A percentile compares a stretch with the other conserved stretches of the same genome.
These are phyloP conservation scores for Coprinellus micaceus DNA, from an alignment of 768 basidiomycete species.

Conservation along the genomic window DNA sequence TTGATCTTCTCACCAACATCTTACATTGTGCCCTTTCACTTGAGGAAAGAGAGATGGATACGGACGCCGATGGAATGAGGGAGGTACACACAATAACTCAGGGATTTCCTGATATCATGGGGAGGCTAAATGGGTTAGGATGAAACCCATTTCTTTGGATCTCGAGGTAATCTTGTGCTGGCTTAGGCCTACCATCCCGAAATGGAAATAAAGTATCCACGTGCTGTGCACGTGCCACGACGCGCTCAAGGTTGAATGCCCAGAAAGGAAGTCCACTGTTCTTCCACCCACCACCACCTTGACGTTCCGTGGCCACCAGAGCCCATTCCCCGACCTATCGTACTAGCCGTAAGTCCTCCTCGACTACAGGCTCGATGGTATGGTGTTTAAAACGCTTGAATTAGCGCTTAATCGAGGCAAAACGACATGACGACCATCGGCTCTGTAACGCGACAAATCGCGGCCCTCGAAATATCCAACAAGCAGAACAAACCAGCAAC, in stretches of 20 bases:
- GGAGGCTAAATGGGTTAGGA: no score
- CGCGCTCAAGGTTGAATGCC: not conserved
- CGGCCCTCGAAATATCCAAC: conserved; percentile 63
- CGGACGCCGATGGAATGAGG: no score
- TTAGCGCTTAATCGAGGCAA: not conserved
- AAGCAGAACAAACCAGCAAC: conserved; percentile 27
- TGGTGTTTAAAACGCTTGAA: not conserved
- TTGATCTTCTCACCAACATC: no score
- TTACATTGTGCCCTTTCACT: no score
- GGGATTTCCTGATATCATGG: no score
- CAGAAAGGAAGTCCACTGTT: not conserved
- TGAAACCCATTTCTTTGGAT: no score
- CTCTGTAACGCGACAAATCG: conserved; percentile 65
- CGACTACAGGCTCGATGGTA: not conserved
- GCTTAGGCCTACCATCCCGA: no score
- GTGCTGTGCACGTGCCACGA: not conserved
- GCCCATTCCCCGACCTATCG: not conserved
- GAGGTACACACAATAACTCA: no score
- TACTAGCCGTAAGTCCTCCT: not conserved
- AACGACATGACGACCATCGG: conserved; percentile 37
- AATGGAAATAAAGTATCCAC: no score
- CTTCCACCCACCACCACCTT: not conserved
- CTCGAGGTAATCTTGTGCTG: no score
- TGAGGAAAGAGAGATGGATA: no score
- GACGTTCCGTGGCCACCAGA: not conserved